phyloP scores from a whole-genome alignment of 805 yeast genomes.

The Starmerella apis region DNA sequence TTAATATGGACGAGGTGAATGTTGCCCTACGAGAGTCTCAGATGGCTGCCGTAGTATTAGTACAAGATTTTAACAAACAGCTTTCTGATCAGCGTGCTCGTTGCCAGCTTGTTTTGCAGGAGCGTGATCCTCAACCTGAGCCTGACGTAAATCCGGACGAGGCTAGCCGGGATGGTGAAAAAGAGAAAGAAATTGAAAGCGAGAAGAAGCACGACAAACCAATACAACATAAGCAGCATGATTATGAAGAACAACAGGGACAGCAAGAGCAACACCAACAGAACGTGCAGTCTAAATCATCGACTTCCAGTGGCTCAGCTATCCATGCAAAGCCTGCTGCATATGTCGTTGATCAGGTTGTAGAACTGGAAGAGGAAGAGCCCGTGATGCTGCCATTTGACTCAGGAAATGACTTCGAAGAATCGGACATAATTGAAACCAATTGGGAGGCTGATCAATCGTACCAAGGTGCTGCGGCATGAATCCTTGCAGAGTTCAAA shows the following conservation, averaged over 20 bases:
- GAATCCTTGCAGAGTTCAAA: neutral
- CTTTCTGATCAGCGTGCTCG: constrained; percentile 21
- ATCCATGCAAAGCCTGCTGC: constrained; percentile 6
- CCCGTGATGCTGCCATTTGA: neutral
- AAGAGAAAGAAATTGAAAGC: too few relatives aligned
- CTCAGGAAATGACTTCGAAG: neutral
- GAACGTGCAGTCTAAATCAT: too few relatives aligned
- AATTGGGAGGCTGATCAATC: constrained; percentile 12
- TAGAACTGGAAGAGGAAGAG: neutral
- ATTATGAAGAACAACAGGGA: too few relatives aligned
- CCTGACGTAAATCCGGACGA: neutral
- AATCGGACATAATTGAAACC: constrained; percentile 8
- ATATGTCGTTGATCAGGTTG: neutral
- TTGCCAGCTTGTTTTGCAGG: constrained; percentile 25
- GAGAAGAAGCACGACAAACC: too few relatives aligned
- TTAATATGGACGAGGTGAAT: constrained; percentile 23
- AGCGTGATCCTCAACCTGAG: constrained; percentile 4
- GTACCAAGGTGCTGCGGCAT: neutral
- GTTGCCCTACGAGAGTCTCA: constrained; percentile 26
- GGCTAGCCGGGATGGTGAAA: too few relatives aligned
- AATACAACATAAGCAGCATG: too few relatives aligned
- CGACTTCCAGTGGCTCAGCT: too few relatives aligned
- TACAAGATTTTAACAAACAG: constrained; percentile 23
- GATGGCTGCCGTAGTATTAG: constrained; percentile 24
- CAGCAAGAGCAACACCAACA: too few relatives aligned